Percentiles rank a stretch among this genome's conserved stretches.
phyloP scores from a whole-genome alignment of 1,284 basidiomycete species.

The Sporisorium iseilematis-ciliati region DNA sequence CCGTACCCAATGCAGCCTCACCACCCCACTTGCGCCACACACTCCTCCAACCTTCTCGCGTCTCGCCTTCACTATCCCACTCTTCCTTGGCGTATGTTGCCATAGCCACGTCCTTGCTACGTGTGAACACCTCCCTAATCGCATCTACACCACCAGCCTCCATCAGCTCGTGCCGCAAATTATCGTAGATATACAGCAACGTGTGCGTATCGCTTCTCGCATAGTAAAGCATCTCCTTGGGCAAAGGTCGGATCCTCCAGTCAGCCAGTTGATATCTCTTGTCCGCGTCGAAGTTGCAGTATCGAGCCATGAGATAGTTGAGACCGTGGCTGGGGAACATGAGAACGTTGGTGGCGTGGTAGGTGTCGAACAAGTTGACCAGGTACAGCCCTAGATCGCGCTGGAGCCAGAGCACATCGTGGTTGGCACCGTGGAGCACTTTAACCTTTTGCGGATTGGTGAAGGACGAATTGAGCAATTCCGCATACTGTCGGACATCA shows the following conservation, averaged over 20 bases:
- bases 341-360: slow-evolving; percentile 85
- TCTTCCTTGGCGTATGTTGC: slow-evolving; percentile 66
- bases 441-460: slow-evolving; percentile 87
- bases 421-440: slow-evolving; percentile 87
- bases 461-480: slow-evolving; percentile 77
- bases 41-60: slow-evolving; percentile 62
- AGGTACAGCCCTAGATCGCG: slow-evolving; percentile 93
- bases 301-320: slow-evolving; percentile 86
- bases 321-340: slow-evolving; percentile 83
- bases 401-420: slow-evolving; percentile 95
- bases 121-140: slow-evolving; percentile 59
- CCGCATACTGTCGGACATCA: slow-evolving; percentile 80
- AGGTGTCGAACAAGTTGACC: slow-evolving; percentile 96
- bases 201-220: slow-evolving; percentile 96
- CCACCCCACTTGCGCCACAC: slow-evolving; percentile 71
- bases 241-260: slow-evolving; percentile 92
- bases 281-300: slow-evolving; percentile 90
- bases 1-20: slow-evolving; percentile 57
- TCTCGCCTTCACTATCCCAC: slow-evolving; percentile 64
- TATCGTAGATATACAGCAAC: slow-evolving; percentile 91
- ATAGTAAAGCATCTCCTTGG: slow-evolving; percentile 88
- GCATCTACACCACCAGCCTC: slow-evolving; percentile 70
- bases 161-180: slow-evolving; percentile 86
- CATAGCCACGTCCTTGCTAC: slow-evolving; percentile 60
- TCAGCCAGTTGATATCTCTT: slow-evolving; percentile 96